These are phyloP conservation scores for Fusarium floridanum DNA, from an alignment of 2,329 filamentous ascomycete genomes.

Conservation along the genomic window DNA sequence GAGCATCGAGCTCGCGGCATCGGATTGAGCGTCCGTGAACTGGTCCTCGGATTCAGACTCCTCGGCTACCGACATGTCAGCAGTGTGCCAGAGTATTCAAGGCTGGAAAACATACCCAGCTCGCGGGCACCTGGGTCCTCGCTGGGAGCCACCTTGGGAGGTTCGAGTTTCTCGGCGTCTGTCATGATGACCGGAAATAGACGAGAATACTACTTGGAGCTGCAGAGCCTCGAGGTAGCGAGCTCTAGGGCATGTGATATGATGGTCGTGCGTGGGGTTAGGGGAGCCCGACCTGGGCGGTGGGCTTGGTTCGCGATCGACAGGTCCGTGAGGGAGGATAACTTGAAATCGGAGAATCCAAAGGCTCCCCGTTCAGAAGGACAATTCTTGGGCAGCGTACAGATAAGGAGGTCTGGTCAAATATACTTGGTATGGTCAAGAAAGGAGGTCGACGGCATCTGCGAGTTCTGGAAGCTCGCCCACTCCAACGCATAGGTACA, in stretches of 20 bases:
- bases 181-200: constrained; percentile 43
- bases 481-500: constrained; percentile 31
- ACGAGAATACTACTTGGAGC: constrained; percentile 16
- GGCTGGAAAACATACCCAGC: constrained; percentile 58
- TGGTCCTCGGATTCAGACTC: constrained; percentile 77
- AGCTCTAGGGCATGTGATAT: constrained; percentile 38
- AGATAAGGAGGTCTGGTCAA: constrained; percentile 11
- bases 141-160: constrained; percentile 49
- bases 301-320: constrained; percentile 15
- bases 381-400: constrained; percentile 1
- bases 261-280: constrained; percentile 38
- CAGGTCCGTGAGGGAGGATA: constrained; percentile 15
- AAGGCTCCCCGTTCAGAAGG: constrained; percentile 4
- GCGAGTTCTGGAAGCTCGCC: constrained; percentile 29
- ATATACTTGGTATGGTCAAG: constrained; percentile 25
- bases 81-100: constrained; percentile 5
- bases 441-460: constrained; percentile 33
- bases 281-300: constrained; percentile 24
- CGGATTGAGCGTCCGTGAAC: constrained; percentile 75
- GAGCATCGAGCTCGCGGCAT: constrained; percentile 56
- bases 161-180: constrained; percentile 48
- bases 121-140: constrained; percentile 72
- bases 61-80: constrained; percentile 55
- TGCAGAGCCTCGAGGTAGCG: constrained; percentile 2
- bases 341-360: constrained; percentile 11